Evolutionary conservation across 83 land plant species (phyloP).

Genomic region (Picea mariana): DNA sequence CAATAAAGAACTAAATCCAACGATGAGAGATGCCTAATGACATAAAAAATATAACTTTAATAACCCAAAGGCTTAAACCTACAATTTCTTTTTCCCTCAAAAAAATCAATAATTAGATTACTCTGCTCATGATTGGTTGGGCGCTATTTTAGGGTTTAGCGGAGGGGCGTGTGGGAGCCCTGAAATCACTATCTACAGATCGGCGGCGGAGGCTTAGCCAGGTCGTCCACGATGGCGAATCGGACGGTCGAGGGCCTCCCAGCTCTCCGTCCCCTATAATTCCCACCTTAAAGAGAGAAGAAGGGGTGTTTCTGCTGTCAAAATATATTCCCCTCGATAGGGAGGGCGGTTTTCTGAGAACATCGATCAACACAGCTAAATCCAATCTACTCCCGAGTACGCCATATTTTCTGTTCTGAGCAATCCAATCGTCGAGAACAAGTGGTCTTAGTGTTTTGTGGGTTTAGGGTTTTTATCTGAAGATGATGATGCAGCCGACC

Average conservation of each 20-base stretch:
- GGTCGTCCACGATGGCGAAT: neutral
- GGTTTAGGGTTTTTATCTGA: neutral
- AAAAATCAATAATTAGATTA: no score
- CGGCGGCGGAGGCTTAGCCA: neutral
- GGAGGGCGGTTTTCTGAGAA: neutral
- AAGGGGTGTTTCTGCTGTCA: no score
- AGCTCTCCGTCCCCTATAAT: no score
- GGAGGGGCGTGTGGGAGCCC: neutral
- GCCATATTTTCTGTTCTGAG: neutral
- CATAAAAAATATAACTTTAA: no score
- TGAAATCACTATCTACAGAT: conserved; percentile 7
- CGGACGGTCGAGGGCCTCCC: neutral
- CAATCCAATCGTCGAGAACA: neutral
- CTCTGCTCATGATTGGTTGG: neutral
- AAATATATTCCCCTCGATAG: neutral
- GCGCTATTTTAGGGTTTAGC: conserved; percentile 12
- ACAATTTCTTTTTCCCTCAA: no score
- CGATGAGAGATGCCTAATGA: no score
- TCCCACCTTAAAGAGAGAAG: no score
- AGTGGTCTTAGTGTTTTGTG: neutral
- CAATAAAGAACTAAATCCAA: no score
- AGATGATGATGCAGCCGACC: conserved; percentile 5
- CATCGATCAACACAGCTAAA: neutral
- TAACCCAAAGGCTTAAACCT: no score
- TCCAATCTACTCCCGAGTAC: neutral